Percentiles rank a stretch among this genome's conserved stretches.
Evolutionary conservation across 441 rosid species (phyloP).

Genomic region (Melastoma candidum): DNA sequence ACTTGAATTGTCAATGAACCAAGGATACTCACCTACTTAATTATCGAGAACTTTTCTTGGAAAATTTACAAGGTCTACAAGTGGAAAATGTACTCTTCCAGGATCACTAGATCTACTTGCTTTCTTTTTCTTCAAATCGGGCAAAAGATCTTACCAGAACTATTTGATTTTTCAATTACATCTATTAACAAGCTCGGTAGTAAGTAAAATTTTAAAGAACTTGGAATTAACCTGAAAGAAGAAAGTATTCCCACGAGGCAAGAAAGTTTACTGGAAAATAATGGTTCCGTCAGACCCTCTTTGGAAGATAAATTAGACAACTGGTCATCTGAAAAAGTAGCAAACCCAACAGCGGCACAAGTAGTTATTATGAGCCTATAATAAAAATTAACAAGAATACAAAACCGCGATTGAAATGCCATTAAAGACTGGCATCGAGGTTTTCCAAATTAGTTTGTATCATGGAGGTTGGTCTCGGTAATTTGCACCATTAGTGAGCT

Average conservation of each 20-base stretch:
- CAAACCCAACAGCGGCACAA: background rate
- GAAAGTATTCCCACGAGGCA: conserved; percentile 73
- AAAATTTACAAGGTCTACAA: too few relatives aligned
- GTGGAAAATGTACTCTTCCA: too few relatives aligned
- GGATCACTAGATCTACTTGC: too few relatives aligned
- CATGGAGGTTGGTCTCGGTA: too few relatives aligned
- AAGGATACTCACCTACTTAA: background rate
- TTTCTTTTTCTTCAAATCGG: too few relatives aligned
- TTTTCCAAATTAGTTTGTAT: too few relatives aligned
- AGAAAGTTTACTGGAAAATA: conserved; percentile 73
- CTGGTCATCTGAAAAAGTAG: background rate
- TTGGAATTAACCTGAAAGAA: conserved; percentile 65
- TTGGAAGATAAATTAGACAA: conserved; percentile 29
- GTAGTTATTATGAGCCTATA: background rate
- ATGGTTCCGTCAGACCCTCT: conserved; percentile 65
- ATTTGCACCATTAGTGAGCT: too few relatives aligned
- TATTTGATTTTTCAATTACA: too few relatives aligned
- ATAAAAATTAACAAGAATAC: background rate
- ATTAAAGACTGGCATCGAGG: too few relatives aligned
- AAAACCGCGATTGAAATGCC: background rate
- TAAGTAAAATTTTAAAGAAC: conserved; percentile 5
- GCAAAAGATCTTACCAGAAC: too few relatives aligned
- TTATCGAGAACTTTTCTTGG: too few relatives aligned
- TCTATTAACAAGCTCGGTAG: too few relatives aligned
- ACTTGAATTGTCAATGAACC: background rate